Evolutionary conservation across 495 filamentous ascomycete genomes (phyloP), one percentile per base, ranked within the genome.

Genomic region (Aspergillus avenaceus): DNA sequence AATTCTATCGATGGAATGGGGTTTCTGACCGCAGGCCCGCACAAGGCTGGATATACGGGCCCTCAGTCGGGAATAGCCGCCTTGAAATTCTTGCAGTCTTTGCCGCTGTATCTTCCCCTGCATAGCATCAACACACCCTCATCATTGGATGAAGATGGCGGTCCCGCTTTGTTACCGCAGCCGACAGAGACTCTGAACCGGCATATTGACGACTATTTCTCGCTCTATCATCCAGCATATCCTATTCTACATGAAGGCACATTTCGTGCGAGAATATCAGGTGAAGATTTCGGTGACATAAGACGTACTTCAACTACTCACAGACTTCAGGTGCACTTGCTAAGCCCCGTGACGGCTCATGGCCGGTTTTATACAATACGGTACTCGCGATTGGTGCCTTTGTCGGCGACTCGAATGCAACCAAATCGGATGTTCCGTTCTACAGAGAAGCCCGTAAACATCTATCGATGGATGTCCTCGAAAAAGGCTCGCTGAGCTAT

Each of bases 1-100:
- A 55, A 53, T 18, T 53, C 53, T 2, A 60, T 49, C 28, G 56
- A 60, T 31, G 56, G 56, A 21, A 60, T 60, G 52, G 56, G 53
- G 0, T 60, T 53, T 8, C 25, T 60, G 21, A 55, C 56, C 1
- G 48, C 55, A 8, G 52, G 56, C 31, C 50, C 56, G 8, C 56
- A 50, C 44, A 56, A 53, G 31, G 49, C 53, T 1, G 56, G 56
- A 26, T 60, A 60, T 45, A 60, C 53, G 5, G 56, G 56, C 5
- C 56, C 56, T 0, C 56, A 59, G 42, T 54, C 56, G 5, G 56
- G 56, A 1, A 47, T 59, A 14, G 56, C 56, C n/a, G 56, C 56
- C 9, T 19, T 59, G 29, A 59, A 59, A 44, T 59, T 59, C 23
- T 40, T 59, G 8, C 51, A 59, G 44, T 51, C 56, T 2, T 48